phyloP scores from a whole-genome alignment of 345 rosid species.

The Draba incana region DNA sequence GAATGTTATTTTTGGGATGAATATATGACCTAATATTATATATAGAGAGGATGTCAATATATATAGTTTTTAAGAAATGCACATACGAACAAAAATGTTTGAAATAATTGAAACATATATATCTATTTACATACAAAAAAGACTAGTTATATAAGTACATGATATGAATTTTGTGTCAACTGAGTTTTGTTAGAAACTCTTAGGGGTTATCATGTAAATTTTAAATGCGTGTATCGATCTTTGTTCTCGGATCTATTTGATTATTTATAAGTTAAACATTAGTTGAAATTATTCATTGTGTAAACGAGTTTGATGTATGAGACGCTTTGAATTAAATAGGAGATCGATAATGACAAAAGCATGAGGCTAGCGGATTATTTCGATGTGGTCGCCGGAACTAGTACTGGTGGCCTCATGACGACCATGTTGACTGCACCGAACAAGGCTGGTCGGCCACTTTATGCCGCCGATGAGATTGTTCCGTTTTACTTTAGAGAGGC shows the following conservation, averaged over 20 bases:
- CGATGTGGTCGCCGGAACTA: conserved; percentile 61
- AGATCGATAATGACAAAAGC: conserved; percentile 45
- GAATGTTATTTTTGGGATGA: too few relatives aligned
- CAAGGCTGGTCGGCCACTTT: conserved; percentile 44
- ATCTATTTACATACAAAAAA: too few relatives aligned
- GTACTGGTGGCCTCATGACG: conserved; percentile 64
- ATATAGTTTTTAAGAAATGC: too few relatives aligned
- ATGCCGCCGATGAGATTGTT: conserved; percentile 52
- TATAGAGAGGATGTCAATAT: too few relatives aligned
- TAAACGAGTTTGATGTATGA: background rate
- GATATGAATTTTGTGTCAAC: background rate
- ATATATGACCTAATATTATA: too few relatives aligned
- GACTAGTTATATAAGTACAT: too few relatives aligned
- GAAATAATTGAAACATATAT: too few relatives aligned
- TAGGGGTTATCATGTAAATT: background rate
- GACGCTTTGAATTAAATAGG: conserved; percentile 28
- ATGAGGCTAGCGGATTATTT: conserved; percentile 63
- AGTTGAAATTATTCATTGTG: background rate
- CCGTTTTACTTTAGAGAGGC: conserved; percentile 49
- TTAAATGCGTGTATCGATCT: background rate
- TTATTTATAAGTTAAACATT: background rate
- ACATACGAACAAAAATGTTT: too few relatives aligned
- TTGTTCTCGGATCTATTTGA: background rate
- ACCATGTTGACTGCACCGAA: conserved; percentile 60
- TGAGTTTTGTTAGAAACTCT: too few relatives aligned